Base-by-base conservation (phyloP, 768 basidiomycete species). In the Hypholoma fasciculare region DNA sequence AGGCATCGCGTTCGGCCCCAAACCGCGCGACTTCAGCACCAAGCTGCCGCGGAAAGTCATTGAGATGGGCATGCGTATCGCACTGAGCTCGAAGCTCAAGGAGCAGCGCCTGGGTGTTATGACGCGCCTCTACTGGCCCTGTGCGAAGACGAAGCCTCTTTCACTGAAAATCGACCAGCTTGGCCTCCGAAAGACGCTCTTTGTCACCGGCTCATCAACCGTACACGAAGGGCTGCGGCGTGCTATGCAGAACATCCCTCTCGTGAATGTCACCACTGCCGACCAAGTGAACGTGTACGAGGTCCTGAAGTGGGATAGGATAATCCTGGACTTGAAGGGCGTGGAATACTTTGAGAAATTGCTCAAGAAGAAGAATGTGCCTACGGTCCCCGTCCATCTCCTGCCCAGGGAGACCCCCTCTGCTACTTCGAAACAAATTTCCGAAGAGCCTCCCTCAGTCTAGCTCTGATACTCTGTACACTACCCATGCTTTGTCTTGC, bases 21-120 rank as follows among this genome's bases (percentile, higher is more conserved):
- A 92, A 68, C 92, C 94, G 2, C 84, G 94, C 49, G 92, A 97
- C 70, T 98, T 96, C 72, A 86, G 90, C 65, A 94, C 94, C 17
- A 89, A 92, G 62, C 82, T 99, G 38, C 91, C 92, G n/a, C 83
- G 92, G 61, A 98, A 98, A 74, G 90, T 97, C 63, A 82, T 94
- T 42, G 80, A 92, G 65, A 90, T 98, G 86, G 96, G 96, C 9
- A 88, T 98, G 85, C 84, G 92, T 19, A 89, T 95, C 51, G 95
- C 93, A 2, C 73, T 98, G 46, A 94, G 92, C 63, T 81, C 85
- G 43, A 94, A 94, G 71, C 77, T 96, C 68, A 82, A 82, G 65
- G 89, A 93, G 60, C 82, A 83, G 42, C 74, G 82, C 43, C 76
- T 99, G 13, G 87, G 90, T 49, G 80, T 98, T 53, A 89, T 96